Conservation (phyloP, 768 basidiomycete genomes). For the Lentinula lateritia region DNA sequence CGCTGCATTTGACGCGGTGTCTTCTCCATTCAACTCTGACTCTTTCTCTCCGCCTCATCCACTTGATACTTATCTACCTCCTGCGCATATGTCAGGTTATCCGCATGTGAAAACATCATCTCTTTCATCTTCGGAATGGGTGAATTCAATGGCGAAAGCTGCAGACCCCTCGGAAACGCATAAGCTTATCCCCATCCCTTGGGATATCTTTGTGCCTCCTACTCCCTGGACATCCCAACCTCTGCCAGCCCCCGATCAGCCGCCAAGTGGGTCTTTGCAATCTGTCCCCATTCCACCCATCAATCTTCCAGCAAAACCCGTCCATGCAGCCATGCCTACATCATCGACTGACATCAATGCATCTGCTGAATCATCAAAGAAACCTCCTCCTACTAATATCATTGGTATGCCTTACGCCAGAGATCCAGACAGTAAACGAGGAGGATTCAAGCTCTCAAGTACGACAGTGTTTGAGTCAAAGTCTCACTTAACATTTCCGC, state of each 20-base stretch:
- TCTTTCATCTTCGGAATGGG: constrained; percentile 23
- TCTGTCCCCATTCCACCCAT: constrained; percentile 1
- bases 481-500: constrained; percentile 15
- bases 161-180: constrained; percentile 3
- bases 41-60: not conserved
- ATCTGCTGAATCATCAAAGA: not conserved
- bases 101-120: not conserved
- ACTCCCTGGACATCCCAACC: constrained; percentile 9
- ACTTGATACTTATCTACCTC: not conserved
- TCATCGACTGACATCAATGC: not conserved
- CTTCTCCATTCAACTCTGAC: not conserved
- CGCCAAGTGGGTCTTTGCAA: not conserved
- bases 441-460: constrained; percentile 30
- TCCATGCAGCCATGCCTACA: constrained; percentile 11
- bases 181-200: not conserved
- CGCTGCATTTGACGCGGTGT: constrained; percentile 9
- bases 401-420: constrained; percentile 45
- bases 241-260: not conserved
- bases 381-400: constrained; percentile 8
- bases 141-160: constrained; percentile 36
- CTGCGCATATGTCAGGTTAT: not conserved
- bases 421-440: constrained; percentile 40
- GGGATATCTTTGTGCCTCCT: not conserved
- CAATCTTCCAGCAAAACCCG: constrained; percentile 10
- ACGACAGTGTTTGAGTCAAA: constrained; percentile 13